Evolutionary conservation across 306 rosid genomes (phyloP), one percentile per base, ranked within the genome.

Genomic region (Ammopiptanthus mongolicus): DNA sequence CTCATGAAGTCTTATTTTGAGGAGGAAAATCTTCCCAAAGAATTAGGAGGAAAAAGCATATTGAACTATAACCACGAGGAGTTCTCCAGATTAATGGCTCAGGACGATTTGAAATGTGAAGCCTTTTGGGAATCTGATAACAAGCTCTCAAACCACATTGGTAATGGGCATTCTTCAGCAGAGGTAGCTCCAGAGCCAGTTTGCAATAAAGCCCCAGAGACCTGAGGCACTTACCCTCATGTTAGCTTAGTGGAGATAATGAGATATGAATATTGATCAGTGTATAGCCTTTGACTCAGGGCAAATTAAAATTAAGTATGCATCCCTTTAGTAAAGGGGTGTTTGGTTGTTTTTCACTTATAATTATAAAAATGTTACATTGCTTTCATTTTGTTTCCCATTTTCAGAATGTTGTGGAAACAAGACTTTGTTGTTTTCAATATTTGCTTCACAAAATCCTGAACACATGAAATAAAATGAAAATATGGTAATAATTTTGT

Each of bases 1-100:
- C 88, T 95, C 55, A 95, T 90, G 98, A 83, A 71, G 68, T 89
- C 93, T 3, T 86, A 84, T 61, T 91, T 90, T 42, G 96, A 95
- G 3, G 93, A 87, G 86, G 93, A 91, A 53, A 95, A 95, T 79
- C 97, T 91, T 68, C 96, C 97, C 5, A 80, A 64, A 3, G 91
- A 86, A 76, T 87, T 88, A 71, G 97, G 97, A 77, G 97, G 97
- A 65, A 87, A 85, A 75, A 92, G 97, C 76, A 66, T 52, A 23
- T 55, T 91, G 82, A 75, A 78, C 28, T 91, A 94, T 71, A 82
- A 90, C 81, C 91, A 87, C 2, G 93, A 91, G 55, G 97, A 88
- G 69, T 94, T 90, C 79, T 83, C 96, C 0, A 83, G 52, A 77
- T 28, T 86, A 81, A 94, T 94, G 98, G 37, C 62, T 65, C 90